These are phyloP conservation scores for Candida ulmi DNA, from an alignment of 805 yeast species.

Conservation along the genomic window DNA sequence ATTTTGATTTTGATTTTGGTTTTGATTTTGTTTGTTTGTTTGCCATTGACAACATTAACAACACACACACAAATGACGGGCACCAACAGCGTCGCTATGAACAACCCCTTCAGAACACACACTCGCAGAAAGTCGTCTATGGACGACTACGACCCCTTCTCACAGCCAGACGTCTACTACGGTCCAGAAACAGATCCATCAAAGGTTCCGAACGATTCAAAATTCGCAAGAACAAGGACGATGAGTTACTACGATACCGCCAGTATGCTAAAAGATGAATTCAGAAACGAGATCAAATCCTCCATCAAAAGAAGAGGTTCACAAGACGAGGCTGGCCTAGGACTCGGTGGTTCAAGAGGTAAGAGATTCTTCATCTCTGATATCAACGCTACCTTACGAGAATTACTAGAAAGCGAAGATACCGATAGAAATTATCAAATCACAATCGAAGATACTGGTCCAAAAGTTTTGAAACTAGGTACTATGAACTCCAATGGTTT, in stretches of 20 bases:
- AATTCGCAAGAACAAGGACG: constrained; percentile 51
- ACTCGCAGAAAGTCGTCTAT: constrained; percentile 20
- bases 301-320: constrained; percentile 45
- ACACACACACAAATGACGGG: constrained; percentile 7
- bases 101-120: constrained; percentile 5
- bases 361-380: constrained; percentile 61
- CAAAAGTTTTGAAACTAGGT: constrained; percentile 73
- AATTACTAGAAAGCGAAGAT: constrained; percentile 70
- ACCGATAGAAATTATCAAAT: constrained; percentile 82
- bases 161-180: constrained; percentile 64
- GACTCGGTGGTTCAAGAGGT: constrained; percentile 27
- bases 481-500: constrained; percentile 83
- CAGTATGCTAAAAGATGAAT: constrained; percentile 12
- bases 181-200: constrained; percentile 58
- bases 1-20: too few relatives aligned
- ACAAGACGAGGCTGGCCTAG: constrained; percentile 40
- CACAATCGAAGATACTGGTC: constrained; percentile 80
- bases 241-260: constrained; percentile 38
- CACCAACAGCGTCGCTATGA: constrained; percentile 4
- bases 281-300: constrained; percentile 17
- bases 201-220: constrained; percentile 32
- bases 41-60: not conserved
- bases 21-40: too few relatives aligned
- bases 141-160: constrained; percentile 47
- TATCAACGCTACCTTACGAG: constrained; percentile 65